Evolutionary conservation across 805 yeast species (phyloP), one percentile per base, ranked within the genome.

Genomic region (Pichia insulana): DNA sequence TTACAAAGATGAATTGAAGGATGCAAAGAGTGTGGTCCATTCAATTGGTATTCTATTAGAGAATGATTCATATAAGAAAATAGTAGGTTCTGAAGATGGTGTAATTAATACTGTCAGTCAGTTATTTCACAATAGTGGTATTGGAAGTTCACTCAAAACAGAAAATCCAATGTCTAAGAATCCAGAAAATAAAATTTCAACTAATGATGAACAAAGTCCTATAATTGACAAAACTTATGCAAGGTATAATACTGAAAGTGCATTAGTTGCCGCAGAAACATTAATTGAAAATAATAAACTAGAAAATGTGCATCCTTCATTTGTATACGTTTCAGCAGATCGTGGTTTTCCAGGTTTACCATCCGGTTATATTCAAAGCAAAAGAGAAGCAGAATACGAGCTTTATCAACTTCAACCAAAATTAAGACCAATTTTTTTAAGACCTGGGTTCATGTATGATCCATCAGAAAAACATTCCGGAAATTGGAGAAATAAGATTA

Each of bases 391-490:
- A 0, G 97, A 88, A 57, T 58, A 59, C 19, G 80, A 75, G 50
- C 58, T 77, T 17, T 53, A 54, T 25, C 54, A 56, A 39, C 40
- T 59, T 42, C 57, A 67, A 22, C 63, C 73, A 17, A 63, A 67
- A n/a, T 56, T 84, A 19, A 70, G 90, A 43, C 65, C 82, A 0
- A 75, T 88, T 2, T 57, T 83, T 13, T 48, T 84, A 61, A 70
- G 96, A 46, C 96, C 96, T 0, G 94, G 94, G 0, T 76, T 87
- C 51, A 79, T 88, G 88, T 83, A 65, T 54, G 94, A 85, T 55
- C 75, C 68, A 30, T 48, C 53, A 7, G 50, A 44, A 13, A 52
- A 55, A 27, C 64, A 63, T 37, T 16, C 34, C 7, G 30, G 38
- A 16, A 28, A 36, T 13, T 40, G 61, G 20, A 61, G 85, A 43